phyloP scores from a whole-genome alignment of 768 basidiomycete genomes.

The Gloeostereum incarnatum region DNA sequence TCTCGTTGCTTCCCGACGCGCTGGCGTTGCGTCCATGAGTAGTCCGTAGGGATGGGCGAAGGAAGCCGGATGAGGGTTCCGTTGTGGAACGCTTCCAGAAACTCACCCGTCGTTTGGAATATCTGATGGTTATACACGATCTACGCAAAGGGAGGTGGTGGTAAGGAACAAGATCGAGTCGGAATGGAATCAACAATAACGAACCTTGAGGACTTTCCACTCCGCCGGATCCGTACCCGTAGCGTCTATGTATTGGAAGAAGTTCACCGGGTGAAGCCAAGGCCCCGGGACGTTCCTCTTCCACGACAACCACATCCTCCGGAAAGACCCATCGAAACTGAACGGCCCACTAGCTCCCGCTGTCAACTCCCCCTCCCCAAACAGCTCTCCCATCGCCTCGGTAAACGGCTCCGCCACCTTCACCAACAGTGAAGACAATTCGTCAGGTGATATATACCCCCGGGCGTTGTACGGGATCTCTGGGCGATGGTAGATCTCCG shows the following conservation, averaged over 20 bases:
- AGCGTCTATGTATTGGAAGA: conserved; percentile 50
- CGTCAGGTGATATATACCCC: conserved; percentile 20
- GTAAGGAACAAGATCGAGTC: neutral
- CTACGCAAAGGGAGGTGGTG: conserved; percentile 13
- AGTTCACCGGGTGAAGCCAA: conserved; percentile 44
- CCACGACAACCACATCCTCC: conserved; percentile 44
- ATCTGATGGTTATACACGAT: conserved; percentile 54
- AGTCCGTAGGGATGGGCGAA: conserved; percentile 20
- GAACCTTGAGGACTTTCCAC: conserved; percentile 45
- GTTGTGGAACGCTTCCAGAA: conserved; percentile 43
- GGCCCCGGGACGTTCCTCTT: conserved; percentile 38
- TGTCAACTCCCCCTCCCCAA: conserved; percentile 35
- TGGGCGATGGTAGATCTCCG: conserved; percentile 41
- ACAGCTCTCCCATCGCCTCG: conserved; percentile 30
- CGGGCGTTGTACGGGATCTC: conserved; percentile 49
- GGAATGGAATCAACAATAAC: neutral
- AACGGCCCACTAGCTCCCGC: conserved; percentile 39
- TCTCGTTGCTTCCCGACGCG: conserved; percentile 32
- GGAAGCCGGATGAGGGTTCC: conserved; percentile 38
- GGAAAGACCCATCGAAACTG: conserved; percentile 52
- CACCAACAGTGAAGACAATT: conserved; percentile 21
- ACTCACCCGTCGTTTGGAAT: conserved; percentile 36
- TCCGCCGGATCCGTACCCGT: conserved; percentile 40
- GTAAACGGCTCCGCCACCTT: conserved; percentile 25
- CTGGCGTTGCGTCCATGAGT: conserved; percentile 37